phyloP scores from a whole-genome alignment of 495 filamentous ascomycete species.

The Tuber melanosporum region DNA sequence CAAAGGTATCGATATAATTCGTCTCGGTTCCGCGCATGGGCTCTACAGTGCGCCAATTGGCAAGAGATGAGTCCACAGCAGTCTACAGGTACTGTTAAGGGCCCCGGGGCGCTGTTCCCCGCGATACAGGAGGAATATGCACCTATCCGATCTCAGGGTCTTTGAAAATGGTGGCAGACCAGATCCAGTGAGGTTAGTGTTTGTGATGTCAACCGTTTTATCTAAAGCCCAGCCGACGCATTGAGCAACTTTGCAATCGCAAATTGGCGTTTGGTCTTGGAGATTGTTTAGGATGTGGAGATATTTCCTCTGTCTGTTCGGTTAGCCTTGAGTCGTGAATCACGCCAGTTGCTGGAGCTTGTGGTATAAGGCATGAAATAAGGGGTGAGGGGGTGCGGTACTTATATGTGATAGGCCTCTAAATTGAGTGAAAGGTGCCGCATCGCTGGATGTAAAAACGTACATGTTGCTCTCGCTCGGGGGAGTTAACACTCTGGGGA shows the following conservation, averaged over 20 bases:
- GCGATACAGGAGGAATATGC: conserved; percentile 15
- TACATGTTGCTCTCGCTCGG: conserved; percentile 33
- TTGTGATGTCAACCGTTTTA: conserved; percentile 13
- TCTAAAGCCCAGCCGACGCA: conserved; percentile 26
- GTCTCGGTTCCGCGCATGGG: conserved; percentile 21
- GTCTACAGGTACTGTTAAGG: conserved; percentile 13
- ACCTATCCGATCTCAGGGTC: conserved; percentile 19
- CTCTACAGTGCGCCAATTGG: conserved; percentile 7
- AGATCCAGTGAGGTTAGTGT: conserved; percentile 17
- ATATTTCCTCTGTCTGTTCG: too few relatives aligned
- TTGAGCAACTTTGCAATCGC: conserved; percentile 19
- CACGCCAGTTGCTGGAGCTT: conserved; percentile 17
- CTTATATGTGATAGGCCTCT: conserved; percentile 23
- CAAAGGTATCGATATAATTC: conserved; percentile 21
- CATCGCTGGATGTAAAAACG: conserved; percentile 28
- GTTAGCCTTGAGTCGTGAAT: conserved; percentile 19
- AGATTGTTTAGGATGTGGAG: neutral
- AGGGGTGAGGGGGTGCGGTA: too few relatives aligned
- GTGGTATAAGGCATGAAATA: neutral
- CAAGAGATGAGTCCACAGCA: conserved; percentile 16
- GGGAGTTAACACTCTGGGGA: conserved; percentile 35
- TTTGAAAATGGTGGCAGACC: conserved; percentile 28
- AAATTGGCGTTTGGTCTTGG: conserved; percentile 26
- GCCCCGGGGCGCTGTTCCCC: too few relatives aligned
- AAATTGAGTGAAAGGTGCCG: conserved; percentile 19